These are phyloP conservation scores for Colletotrichum sp. DNA, from an alignment of 2,329 filamentous ascomycete genomes.

Conservation along the genomic window DNA sequence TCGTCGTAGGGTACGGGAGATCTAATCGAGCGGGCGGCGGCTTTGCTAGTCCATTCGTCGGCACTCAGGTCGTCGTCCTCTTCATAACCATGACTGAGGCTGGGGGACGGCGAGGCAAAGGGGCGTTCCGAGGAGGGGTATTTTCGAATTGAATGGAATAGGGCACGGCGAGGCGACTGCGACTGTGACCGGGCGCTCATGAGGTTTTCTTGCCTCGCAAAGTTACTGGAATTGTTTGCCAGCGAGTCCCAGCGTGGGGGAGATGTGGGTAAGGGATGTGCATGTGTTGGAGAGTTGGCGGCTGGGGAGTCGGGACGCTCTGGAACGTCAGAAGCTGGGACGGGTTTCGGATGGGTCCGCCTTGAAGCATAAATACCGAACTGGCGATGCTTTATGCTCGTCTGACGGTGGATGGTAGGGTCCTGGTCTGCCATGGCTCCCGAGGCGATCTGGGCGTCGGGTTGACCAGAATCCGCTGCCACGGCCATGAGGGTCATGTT, in stretches of 20 bases:
- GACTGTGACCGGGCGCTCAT: not conserved
- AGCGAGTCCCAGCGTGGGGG: slow-evolving; percentile 52
- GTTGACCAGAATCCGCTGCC: slow-evolving; percentile 22
- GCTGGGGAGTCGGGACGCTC: slow-evolving; percentile 13
- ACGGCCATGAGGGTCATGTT: slow-evolving; percentile 23
- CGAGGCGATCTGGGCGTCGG: slow-evolving; percentile 3
- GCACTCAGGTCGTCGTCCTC: slow-evolving; percentile 24
- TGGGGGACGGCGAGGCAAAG: slow-evolving; percentile 24
- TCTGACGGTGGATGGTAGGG: slow-evolving; percentile 7
- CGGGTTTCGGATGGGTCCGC: slow-evolving; percentile 18
- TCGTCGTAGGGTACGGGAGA: slow-evolving; percentile 25
- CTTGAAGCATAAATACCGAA: slow-evolving; percentile 24
- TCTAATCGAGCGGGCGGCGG: slow-evolving; percentile 19
- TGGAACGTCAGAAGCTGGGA: slow-evolving; percentile 20
- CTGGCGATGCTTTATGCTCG: slow-evolving; percentile 22
- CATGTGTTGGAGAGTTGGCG: slow-evolving; percentile 27
- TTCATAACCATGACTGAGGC: slow-evolving; percentile 13
- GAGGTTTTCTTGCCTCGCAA: slow-evolving; percentile 16
- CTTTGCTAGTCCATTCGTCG: slow-evolving; percentile 24
- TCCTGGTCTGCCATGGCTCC: slow-evolving; percentile 11
- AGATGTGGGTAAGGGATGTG: slow-evolving; percentile 39
- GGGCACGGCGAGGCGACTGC: slow-evolving; percentile 27
- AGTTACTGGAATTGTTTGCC: slow-evolving; percentile 23
- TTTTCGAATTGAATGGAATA: slow-evolving; percentile 28
- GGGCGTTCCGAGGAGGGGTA: slow-evolving; percentile 35